Base-by-base conservation (phyloP, 345 rosid genomes). In the Stellera chamaejasme region DNA sequence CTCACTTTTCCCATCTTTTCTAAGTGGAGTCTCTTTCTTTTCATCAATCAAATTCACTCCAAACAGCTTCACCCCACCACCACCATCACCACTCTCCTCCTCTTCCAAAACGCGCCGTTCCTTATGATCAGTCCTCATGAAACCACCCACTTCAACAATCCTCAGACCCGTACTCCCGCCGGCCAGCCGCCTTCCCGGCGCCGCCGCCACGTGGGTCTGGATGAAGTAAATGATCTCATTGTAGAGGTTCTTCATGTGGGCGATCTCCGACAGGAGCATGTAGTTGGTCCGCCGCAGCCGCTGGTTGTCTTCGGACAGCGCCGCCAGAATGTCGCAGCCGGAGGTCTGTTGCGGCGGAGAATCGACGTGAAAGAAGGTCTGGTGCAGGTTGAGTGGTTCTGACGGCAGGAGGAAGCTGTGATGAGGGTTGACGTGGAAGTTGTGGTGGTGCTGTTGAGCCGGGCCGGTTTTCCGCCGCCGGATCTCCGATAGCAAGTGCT, bases 141-240 rank as follows among this genome's bases (percentile, higher is more conserved):
- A 12, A 6, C 32, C 62, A 56, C 72, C 80, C 66, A 67, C 58
- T 66, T 67, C 66, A 0, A 60, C 11, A 48, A 75, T 69, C 72
- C 54, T 72, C 2, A 58, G 43, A 15, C 13, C 47, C 9, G 28
- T 19, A 19, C 23, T 42, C 25, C 23, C 19, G 15, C 15, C 36
- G 46, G 39, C 45, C 46, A 23, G 27, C 19, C 28, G 45, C 26
- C 6, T 9, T 3, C 7, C 27, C 3, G 50, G 43, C 13, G 50
- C 70, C 6, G 81, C 75, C 52, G 74, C 72, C 26, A 72, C 83
- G 59, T 83, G 83, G 65, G 76, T 80, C 26, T 83, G 90, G 67
- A 83, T 70, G 69, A 83, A 83, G 67, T 73, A 83, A 41, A 83
- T 68, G 28, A 80, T 78, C 65, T 76, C 82, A 64, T 78, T 80